Percentiles rank a stretch among this genome's conserved stretches.
Evolutionary conservation across 768 basidiomycete genomes (phyloP).

Genomic region (Suillus bovinus): DNA sequence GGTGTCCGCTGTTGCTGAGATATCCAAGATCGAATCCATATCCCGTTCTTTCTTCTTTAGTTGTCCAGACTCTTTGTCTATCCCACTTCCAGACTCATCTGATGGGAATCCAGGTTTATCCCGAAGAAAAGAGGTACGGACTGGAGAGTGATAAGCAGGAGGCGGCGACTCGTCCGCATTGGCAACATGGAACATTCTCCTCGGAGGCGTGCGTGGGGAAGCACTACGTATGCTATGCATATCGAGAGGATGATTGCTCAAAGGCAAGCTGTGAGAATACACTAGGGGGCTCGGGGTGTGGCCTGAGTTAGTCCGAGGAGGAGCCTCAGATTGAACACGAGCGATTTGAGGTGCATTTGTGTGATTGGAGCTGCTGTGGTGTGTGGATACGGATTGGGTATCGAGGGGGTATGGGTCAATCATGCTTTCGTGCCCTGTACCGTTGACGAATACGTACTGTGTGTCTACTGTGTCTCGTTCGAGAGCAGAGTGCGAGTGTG

Average conservation of each 20-base stretch:
- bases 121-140: conserved; percentile 10
- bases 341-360: conserved; percentile 25
- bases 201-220: conserved; percentile 36
- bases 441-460: conserved; percentile 30
- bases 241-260: conserved; percentile 14
- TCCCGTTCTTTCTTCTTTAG: conserved; percentile 6
- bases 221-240: conserved; percentile 7
- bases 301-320: conserved; percentile 7
- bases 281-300: conserved; percentile 26
- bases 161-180: conserved; percentile 46
- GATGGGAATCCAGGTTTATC: conserved; percentile 19
- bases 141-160: conserved; percentile 43
- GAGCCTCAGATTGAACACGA: conserved; percentile 21
- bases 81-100: neutral
- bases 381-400: conserved; percentile 24
- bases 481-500: neutral
- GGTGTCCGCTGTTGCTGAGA: conserved; percentile 11
- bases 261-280: conserved; percentile 24
- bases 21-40: conserved; percentile 29
- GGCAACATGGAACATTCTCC: conserved; percentile 41
- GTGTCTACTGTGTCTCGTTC: neutral
- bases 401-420: conserved; percentile 26
- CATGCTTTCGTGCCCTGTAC: conserved; percentile 17
- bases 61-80: conserved; percentile 10
- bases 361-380: conserved; percentile 23